Evolutionary conservation across 2,329 filamentous ascomycete species (phyloP), one percentile per base, ranked within the genome.

Genomic region (Botrytis sinoallii): DNA sequence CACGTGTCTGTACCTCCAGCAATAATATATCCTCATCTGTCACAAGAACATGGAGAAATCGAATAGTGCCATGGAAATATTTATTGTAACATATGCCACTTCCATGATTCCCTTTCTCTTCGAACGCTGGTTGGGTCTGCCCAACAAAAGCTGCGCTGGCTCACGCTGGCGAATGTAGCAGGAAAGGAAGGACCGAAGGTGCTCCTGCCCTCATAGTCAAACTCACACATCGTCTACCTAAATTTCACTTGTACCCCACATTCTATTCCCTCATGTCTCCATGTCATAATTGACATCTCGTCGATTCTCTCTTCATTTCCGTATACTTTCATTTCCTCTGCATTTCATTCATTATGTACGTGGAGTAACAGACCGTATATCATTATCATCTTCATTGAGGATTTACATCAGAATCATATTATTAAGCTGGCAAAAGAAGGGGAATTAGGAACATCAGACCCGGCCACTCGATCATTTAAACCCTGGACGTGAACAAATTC

Each of bases 111-210:
- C 8, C 35, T 32, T 9, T 6, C 3, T 25, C 10, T 25, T 22
- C 38, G 5, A 22, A 22, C 42, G 2, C 12, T 22, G 25, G 35
- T 4, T 14, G 3, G n/a, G 14, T 9, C 32, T 7, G 18, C 22
- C 7, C 18, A 69, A 10, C 8, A 29, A 29, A 40, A 35, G 29
- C 10, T 57, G 66, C 9, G 44, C 18, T 69, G 35, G 35, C n/a
- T 25, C 25, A 20, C 38, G 66, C 6, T 57, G 25, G 25, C 35
- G 20, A 42, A 22, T 42, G 16, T 44, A 25, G 29, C 32, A 32
- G n/a, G 20, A 69, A 32, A 25, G n/a, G 66, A 57, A 69, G 48
- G 48, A 59, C 18, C 48, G 48, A 69, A 69, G 48, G n/a, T 42
- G 35, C 35, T 68, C 46, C 35, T 57, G 32, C 66, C 35, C 57